Evolutionary conservation across 768 basidiomycete species (phyloP).

Genomic region (Cystofilobasidium capitatum): DNA sequence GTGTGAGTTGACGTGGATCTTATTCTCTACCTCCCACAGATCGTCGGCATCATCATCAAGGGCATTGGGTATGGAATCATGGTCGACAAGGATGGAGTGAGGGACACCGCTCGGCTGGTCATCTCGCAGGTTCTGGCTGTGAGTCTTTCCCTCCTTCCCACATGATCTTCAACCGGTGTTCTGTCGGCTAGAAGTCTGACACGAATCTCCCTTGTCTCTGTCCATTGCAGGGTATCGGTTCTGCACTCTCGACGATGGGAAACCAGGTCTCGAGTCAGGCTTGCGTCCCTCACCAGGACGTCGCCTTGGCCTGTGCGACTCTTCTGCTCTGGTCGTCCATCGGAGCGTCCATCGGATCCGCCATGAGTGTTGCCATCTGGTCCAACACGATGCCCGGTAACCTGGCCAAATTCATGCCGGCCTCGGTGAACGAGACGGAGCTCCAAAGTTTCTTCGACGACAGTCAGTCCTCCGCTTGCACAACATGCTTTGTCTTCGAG

Average conservation of each 20-base stretch:
- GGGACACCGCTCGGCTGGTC: constrained; percentile 34
- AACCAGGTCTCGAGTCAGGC: constrained; percentile 40
- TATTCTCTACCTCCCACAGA: constrained; percentile 17
- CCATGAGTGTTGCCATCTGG: constrained; percentile 36
- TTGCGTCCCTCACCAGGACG: constrained; percentile 40
- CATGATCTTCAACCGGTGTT: too few species aligned
- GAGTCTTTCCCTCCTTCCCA: background rate
- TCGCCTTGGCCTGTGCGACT: constrained; percentile 40
- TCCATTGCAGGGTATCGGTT: constrained; percentile 1
- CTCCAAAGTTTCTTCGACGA: constrained; percentile 34
- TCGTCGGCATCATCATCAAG: constrained; percentile 32
- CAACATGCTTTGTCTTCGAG: background rate
- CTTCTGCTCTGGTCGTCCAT: constrained; percentile 41
- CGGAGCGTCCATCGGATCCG: constrained; percentile 39
- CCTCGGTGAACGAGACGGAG: constrained; percentile 32
- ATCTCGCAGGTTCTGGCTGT: constrained; percentile 35
- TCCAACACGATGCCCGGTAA: constrained; percentile 23
- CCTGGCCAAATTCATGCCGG: constrained; percentile 33
- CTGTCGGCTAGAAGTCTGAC: too few species aligned
- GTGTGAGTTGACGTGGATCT: background rate
- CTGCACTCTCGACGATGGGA: constrained; percentile 35
- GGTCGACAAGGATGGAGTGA: constrained; percentile 29
- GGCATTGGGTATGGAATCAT: background rate
- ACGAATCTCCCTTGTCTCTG: background rate
- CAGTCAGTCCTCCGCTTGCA: constrained; percentile 14